Evolutionary conservation across 257 asterid genomes (phyloP), one percentile per base, ranked within the genome.

Genomic region (Perilla frutescens): DNA sequence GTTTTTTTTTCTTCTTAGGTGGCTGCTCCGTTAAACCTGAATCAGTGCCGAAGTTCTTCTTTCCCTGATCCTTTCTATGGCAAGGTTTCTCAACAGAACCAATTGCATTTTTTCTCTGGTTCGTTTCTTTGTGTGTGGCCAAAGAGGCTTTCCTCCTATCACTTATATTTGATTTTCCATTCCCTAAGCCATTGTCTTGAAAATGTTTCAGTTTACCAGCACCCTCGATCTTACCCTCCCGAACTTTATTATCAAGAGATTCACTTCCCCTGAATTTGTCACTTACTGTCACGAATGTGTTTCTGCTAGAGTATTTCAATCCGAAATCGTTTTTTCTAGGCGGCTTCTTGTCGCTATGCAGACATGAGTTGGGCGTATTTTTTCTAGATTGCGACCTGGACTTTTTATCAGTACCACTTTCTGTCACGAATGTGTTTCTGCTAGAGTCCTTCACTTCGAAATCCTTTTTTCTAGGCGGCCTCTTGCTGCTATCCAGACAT

Each of bases 1-100:
- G 84, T 75, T 89, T 90, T 75, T 89, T 90, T 54, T 86, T 90
- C 89, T 86, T 90, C 90, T 81, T 92, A 37, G 83, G 89, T 48
- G 62, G 86, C 29, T 40, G 78, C 60, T 84, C 90, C 62, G 47
- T 64, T 60, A 70, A 45, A 47, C 76, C 84, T 7, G 86, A 74
- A 73, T 83, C 84, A 70, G 70, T 75, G 54, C 53, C 71, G 62
- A 51, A 57, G 74, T 55, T 66, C 77, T 77, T 93, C 80, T 76
- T 86, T 11, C 77, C 78, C 62, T 29, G 79, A 63, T 72, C 68
- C 76, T 73, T 84, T 79, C 81, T 89, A 83, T 51, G 85, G 61
- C 15, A 76, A 77, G 75, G 70, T 69, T 64, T 87, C 71, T 76
- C 81, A 60, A 65, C 14, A 55, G 69, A 66, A 32, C 77, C 84